These are phyloP conservation scores for Vanderwaltozyma yarrowii DNA, from an alignment of 805 yeast genomes.

Conservation along the genomic window DNA sequence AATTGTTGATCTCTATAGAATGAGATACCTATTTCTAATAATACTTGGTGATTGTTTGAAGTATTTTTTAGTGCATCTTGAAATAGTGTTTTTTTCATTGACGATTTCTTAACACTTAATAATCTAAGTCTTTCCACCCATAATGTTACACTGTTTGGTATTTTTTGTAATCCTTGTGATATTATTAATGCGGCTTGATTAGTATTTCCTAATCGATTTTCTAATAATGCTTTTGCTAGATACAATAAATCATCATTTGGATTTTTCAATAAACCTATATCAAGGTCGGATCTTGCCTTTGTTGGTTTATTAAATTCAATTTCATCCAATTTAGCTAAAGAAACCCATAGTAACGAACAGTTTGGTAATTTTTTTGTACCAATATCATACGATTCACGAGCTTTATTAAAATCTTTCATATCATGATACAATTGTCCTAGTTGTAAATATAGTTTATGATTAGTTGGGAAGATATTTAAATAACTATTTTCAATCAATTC, in stretches of 20 bases:
- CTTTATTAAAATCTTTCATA: constrained; percentile 26
- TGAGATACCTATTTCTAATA: constrained; percentile 54
- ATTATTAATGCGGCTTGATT: constrained; percentile 45
- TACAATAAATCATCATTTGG: constrained; percentile 45
- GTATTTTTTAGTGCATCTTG: constrained; percentile 65
- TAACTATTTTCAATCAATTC: constrained; percentile 35
- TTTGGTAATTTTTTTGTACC: constrained; percentile 44
- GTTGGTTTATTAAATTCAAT: constrained; percentile 32
- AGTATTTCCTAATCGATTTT: constrained; percentile 37
- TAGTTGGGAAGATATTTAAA: constrained; percentile 37
- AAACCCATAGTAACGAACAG: constrained; percentile 43
- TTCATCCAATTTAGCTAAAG: constrained; percentile 40
- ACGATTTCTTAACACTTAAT: constrained; percentile 32
- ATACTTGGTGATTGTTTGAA: constrained; percentile 45
- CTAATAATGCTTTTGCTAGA: constrained; percentile 50
- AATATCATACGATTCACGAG: constrained; percentile 37
- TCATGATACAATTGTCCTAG: constrained; percentile 44
- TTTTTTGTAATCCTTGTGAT: constrained; percentile 45
- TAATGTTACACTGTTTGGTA: constrained; percentile 48
- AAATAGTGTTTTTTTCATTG: constrained; percentile 47
- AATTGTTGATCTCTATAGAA: constrained; percentile 59
- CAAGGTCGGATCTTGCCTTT: constrained; percentile 64
- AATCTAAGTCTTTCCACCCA: constrained; percentile 54
- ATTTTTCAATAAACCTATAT: constrained; percentile 47
- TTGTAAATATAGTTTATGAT: constrained; percentile 49